Percentiles rank a stretch among this genome's conserved stretches.
Conservation (phyloP, 169 alveolate genomes). For the Blepharisma undulans region DNA sequence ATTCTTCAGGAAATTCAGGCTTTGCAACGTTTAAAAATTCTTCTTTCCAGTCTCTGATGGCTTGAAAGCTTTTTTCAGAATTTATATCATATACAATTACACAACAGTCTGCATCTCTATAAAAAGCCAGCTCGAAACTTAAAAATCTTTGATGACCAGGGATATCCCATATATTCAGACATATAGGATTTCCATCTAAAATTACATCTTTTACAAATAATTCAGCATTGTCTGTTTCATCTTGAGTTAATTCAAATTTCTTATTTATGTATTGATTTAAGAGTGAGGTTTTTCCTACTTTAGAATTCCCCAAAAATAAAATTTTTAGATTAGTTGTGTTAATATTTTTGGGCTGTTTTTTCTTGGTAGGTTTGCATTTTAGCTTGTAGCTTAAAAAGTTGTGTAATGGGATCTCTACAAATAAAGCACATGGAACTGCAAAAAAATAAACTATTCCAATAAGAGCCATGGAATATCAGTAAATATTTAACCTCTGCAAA, state of each 20-base stretch:
- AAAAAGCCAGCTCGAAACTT: conserved; percentile 71
- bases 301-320: conserved; percentile 92
- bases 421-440: not conserved
- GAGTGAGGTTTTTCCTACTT: conserved; percentile 15
- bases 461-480: not conserved
- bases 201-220: conserved; percentile 72
- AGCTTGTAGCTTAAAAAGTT: not conserved
- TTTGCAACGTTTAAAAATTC: conserved; percentile 63
- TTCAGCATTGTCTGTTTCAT: conserved; percentile 83
- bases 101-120: conserved; percentile 84
- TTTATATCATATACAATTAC: conserved; percentile 75
- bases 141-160: conserved; percentile 82
- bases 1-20: conserved; percentile 58
- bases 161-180: conserved; percentile 79
- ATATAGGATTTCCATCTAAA: conserved; percentile 60
- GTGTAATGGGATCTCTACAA: conserved; percentile 13
- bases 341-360: not conserved
- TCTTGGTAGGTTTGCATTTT: not conserved
- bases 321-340: conserved; percentile 79
- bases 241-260: conserved; percentile 55
- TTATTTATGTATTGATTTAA: conserved; percentile 50
- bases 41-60: conserved; percentile 55
- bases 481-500: not conserved
- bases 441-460: not conserved
- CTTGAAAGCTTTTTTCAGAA: conserved; percentile 44